Conservation (phyloP, 495 filamentous ascomycete genomes). For the Aspergillus sclerotiicarbonarius region DNA sequence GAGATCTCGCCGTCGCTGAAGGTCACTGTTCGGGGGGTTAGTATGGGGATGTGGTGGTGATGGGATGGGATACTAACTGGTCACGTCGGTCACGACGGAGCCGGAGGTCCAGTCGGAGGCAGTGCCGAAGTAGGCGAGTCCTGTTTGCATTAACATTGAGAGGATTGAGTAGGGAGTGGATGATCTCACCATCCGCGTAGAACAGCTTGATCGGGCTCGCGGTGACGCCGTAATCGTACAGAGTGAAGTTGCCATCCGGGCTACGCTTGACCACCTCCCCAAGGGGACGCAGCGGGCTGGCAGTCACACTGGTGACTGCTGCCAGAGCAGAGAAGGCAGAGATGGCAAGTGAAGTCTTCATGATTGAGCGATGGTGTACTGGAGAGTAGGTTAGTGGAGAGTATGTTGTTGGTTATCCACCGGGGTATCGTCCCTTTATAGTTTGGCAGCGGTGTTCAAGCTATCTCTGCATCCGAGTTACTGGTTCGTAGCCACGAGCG, state of each 20-base stretch:
- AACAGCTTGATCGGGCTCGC: not conserved
- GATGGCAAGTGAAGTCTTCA: not conserved
- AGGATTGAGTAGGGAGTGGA: too few relatives aligned
- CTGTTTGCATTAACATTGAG: not conserved
- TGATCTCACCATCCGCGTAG: not conserved
- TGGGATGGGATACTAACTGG: not conserved
- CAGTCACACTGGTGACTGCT: not conserved
- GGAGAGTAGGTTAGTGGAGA: not conserved
- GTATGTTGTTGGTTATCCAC: too few relatives aligned
- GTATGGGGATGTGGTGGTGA: not conserved
- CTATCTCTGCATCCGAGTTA: too few relatives aligned
- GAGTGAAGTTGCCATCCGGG: not conserved
- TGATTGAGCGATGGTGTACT: too few relatives aligned
- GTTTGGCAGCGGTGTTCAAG: too few relatives aligned
- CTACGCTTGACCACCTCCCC: not conserved
- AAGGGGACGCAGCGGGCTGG: not conserved
- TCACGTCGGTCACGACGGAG: not conserved
- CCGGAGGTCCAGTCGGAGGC: not conserved
- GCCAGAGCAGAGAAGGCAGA: not conserved
- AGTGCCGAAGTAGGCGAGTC: not conserved
- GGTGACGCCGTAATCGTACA: not conserved
- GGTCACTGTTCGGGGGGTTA: not conserved
- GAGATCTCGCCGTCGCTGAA: not conserved
- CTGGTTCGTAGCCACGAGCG: too few relatives aligned
- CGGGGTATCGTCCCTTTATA: too few relatives aligned